Conservation (phyloP, 2,329 filamentous ascomycete genomes). For the Neonectria faginata region DNA sequence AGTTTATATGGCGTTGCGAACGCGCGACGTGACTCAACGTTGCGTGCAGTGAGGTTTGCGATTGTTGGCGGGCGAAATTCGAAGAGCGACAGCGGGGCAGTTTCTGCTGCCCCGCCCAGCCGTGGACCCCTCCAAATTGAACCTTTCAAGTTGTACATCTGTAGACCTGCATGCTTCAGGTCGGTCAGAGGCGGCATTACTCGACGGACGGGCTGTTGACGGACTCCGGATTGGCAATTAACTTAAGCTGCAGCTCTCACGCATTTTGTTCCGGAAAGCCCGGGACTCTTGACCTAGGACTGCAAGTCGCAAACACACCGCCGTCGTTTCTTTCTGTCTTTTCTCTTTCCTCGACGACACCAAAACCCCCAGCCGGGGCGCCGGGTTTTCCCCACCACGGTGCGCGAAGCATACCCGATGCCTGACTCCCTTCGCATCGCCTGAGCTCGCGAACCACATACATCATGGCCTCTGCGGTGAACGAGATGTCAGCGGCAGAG, state of each 20-base stretch:
- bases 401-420: background rate
- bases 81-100: slow-evolving; percentile 43
- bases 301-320: slow-evolving; percentile 11
- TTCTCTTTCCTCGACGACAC: background rate
- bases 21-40: slow-evolving; percentile 35
- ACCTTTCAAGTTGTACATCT: slow-evolving; percentile 31
- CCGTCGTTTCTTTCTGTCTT: background rate
- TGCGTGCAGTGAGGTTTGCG: slow-evolving; percentile 25
- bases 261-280: slow-evolving; percentile 9
- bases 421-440: background rate
- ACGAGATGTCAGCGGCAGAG: slow-evolving; percentile 37
- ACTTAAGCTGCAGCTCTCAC: background rate
- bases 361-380: slow-evolving; percentile 12
- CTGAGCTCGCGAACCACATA: background rate
- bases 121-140: background rate
- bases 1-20: slow-evolving; percentile 2
- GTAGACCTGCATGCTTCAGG: slow-evolving; percentile 1
- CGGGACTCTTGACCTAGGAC: slow-evolving; percentile 8
- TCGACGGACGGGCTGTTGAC: background rate
- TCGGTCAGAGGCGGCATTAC: too few species aligned
- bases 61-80: slow-evolving; percentile 31
- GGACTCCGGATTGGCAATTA: slow-evolving; percentile 8
- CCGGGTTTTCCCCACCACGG: background rate
- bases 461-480: slow-evolving; percentile 32
- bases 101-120: slow-evolving; percentile 44